phyloP scores from a whole-genome alignment of 164 flowering plant species.

The Tetrastigma voinierianum region DNA sequence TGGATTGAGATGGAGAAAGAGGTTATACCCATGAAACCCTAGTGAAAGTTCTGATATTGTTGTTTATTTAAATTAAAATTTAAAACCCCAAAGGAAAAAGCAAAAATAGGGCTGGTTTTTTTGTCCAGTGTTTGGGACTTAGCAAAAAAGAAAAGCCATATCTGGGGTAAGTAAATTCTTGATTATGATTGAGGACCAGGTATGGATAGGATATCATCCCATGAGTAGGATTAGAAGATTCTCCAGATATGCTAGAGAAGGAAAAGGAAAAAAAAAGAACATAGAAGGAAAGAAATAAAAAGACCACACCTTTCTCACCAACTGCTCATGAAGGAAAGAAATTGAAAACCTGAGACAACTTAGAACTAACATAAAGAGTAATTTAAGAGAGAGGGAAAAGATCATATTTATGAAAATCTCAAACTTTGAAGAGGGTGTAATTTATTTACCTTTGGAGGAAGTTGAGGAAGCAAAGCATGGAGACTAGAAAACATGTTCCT shows the following conservation, averaged over 20 bases:
- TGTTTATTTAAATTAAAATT: too few species aligned
- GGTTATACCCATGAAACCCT: not conserved
- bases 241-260: not conserved
- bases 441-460: constrained; percentile 72
- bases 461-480: constrained; percentile 87
- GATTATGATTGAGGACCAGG: not conserved
- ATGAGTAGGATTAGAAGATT: not conserved
- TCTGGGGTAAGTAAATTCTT: not conserved
- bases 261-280: not conserved
- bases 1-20: not conserved
- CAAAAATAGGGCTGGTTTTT: too few species aligned
- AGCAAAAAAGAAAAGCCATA: not conserved
- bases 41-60: not conserved
- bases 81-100: too few species aligned
- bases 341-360: not conserved
- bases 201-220: too few species aligned
- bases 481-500: constrained; percentile 79
- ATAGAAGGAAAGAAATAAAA: not conserved
- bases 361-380: too few species aligned
- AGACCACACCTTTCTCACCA: not conserved
- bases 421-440: not conserved
- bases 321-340: not conserved
- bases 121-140: not conserved
- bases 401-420: not conserved
- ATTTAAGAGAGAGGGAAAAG: not conserved